phyloP scores from a whole-genome alignment of 805 yeast genomes.

The Lipomyces mesembrius region DNA sequence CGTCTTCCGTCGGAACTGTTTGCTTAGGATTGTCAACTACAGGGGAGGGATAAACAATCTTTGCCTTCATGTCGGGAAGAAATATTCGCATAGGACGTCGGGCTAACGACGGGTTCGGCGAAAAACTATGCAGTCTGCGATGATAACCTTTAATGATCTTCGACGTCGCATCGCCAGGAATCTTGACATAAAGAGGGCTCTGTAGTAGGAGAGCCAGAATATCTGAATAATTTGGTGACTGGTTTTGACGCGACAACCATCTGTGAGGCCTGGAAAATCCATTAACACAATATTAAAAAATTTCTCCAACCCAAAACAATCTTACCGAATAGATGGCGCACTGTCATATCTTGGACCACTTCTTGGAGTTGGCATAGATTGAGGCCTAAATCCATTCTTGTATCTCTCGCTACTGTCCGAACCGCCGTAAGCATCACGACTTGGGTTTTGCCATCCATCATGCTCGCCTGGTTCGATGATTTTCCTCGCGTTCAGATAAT shows the following conservation, averaged over 20 bases:
- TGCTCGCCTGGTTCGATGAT: not conserved
- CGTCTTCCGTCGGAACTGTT: not conserved
- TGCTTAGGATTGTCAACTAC: not conserved
- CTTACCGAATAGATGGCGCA: not conserved
- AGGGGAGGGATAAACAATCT: not conserved
- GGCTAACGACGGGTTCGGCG: not conserved
- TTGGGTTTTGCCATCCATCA: not conserved
- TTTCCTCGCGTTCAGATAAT: not conserved
- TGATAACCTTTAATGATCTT: constrained; percentile 26
- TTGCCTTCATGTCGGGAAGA: constrained; percentile 7
- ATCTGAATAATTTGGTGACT: not conserved
- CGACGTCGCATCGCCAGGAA: constrained; percentile 29
- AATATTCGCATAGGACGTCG: constrained; percentile 8
- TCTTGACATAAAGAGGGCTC: constrained; percentile 33
- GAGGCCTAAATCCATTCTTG: not conserved
- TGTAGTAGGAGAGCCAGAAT: constrained; percentile 9
- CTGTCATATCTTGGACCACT: not conserved
- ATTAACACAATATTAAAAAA: not conserved
- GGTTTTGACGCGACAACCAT: not conserved
- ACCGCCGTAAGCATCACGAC: not conserved
- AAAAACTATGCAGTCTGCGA: not conserved
- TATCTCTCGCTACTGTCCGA: not conserved
- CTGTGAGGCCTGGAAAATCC: not conserved
- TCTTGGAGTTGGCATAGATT: not conserved
- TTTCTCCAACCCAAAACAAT: not conserved